Conservation (phyloP, 225 moss, liverwort and hornwort species). For the Pleurozium schreberi region DNA sequence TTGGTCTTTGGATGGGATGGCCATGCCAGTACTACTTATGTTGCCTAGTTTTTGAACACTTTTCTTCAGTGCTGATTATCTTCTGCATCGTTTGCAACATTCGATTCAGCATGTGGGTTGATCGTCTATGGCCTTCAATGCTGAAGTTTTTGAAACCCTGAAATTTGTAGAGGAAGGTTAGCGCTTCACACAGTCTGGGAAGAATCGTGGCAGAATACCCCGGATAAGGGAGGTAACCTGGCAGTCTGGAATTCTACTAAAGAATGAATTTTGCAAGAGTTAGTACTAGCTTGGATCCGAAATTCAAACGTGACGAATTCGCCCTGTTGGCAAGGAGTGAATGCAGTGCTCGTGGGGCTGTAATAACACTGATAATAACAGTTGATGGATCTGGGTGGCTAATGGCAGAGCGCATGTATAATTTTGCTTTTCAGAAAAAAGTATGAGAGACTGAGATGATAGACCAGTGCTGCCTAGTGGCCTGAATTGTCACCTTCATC, state of each 20-base stretch:
- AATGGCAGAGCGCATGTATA: too few species aligned
- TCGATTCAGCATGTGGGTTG: not conserved
- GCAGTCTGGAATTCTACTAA: not conserved
- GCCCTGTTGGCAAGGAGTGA: too few species aligned
- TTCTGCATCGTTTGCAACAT: not conserved
- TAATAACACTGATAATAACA: not conserved
- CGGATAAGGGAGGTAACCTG: not conserved
- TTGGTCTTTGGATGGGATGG: not conserved
- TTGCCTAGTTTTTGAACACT: not conserved
- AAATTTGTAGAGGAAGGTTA: not conserved
- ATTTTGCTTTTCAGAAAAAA: too few species aligned
- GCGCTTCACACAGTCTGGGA: not conserved
- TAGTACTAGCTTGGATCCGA: not conserved
- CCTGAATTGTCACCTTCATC: too few species aligned
- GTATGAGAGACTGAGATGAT: too few species aligned
- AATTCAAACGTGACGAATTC: not conserved
- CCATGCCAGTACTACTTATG: not conserved
- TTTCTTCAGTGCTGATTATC: not conserved
- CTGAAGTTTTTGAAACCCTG: not conserved
- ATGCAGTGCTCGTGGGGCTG: not conserved
- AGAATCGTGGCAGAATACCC: not conserved
- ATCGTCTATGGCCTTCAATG: not conserved
- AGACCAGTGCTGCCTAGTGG: too few species aligned
- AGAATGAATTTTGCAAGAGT: not conserved
- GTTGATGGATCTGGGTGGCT: too few species aligned